Base-by-base conservation (phyloP, 495 filamentous ascomycete genomes). In the Penicillium ochrochloron region DNA sequence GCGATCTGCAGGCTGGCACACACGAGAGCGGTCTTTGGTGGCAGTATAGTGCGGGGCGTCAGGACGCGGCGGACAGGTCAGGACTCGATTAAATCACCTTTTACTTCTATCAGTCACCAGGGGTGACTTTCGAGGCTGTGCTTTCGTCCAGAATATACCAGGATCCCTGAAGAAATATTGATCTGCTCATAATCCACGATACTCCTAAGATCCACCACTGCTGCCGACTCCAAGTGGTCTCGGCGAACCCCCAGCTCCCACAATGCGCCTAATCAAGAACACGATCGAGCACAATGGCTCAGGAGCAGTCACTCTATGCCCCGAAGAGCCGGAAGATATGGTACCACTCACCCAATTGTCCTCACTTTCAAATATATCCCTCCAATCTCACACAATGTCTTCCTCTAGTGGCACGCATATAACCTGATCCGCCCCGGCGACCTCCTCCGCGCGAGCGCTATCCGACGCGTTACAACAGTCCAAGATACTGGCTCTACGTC, bases 261-360 rank as follows among this genome's bases (percentile, higher is more conserved):
- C 51, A n/a, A 93, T 93, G 90, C 84, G 87, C 33, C 84, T 91
- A 33, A 81, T 91, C 64, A 92, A 89, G 71, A 86, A 88, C 57
- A 84, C 89, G 58, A 88, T 96, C 61, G 87, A 91, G 66, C 86
- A 86, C 35, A 80, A 92, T 80, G 92, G 91, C 82, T 89, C 90
- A 5, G 92, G 91, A 12, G 87, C 80, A 60, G 86, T 97, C 66
- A 92, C 90, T 31, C 82, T 99, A 54, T 85, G 92, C 54, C 94
- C 95, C 3, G 88, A 92, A 72, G 95, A 97, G 70, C 92, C 93
- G 34, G 95, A 98, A 79, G 95, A 99, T 75, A 97, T 99, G 93
- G 92, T 94, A 82, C 60, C 65, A 56, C 21, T 62, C 37, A 56
- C 60, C 58, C 60, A 60, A 57, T 10, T 31, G 35, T 54, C 31